Evolutionary conservation across 768 basidiomycete genomes (phyloP).

Genomic region (Phylloporus sp.): DNA sequence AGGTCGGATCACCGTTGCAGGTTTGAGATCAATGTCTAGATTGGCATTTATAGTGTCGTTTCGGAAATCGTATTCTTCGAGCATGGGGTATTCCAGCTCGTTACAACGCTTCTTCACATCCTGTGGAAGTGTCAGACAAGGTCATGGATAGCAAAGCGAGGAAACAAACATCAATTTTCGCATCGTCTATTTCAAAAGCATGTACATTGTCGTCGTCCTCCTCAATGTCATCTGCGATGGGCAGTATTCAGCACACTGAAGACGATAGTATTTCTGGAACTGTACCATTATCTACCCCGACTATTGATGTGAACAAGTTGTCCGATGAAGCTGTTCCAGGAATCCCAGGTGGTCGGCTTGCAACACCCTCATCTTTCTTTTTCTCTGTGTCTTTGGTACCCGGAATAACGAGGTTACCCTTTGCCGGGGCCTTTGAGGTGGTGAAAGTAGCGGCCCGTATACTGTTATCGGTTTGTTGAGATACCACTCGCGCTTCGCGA

Average conservation of each 20-base stretch:
- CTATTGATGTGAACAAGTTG: conserved; percentile 90
- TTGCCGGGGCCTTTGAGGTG: conserved; percentile 74
- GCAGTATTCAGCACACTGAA: neutral
- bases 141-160: conserved; percentile 1
- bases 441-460: conserved; percentile 75
- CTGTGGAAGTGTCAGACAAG: conserved; percentile 36
- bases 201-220: conserved; percentile 98
- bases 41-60: conserved; percentile 96
- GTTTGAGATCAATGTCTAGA: conserved; percentile 97
- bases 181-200: conserved; percentile 92
- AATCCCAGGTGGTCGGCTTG: conserved; percentile 27
- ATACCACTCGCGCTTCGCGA: conserved; percentile 73
- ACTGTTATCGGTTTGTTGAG: conserved; percentile 64
- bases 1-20: conserved; percentile 93
- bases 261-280: conserved; percentile 1
- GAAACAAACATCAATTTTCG: conserved; percentile 78
- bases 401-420: conserved; percentile 80
- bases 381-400: conserved; percentile 75
- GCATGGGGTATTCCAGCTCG: conserved; percentile 94
- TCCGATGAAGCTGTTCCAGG: conserved; percentile 41
- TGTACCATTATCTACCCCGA: conserved; percentile 85
- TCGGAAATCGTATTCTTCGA: conserved; percentile 98
- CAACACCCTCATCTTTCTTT: conserved; percentile 56
- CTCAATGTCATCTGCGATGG: conserved; percentile 78
- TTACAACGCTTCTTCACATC: conserved; percentile 96